Evolutionary conservation across 164 flowering plant species (phyloP).

Genomic region (Aristolochia contorta): DNA sequence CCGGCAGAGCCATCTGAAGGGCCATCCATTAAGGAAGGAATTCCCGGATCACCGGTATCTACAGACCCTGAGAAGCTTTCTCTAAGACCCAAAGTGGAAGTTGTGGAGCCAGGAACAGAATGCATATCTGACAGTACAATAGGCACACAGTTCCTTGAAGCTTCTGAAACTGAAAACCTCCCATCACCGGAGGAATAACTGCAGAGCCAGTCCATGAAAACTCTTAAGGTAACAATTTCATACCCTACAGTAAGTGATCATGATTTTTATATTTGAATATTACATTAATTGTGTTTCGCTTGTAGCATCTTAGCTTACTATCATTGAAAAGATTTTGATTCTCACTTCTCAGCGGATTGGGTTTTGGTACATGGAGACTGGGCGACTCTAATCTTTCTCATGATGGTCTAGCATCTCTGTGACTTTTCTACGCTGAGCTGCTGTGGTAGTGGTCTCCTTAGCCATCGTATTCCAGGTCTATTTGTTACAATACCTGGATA

Average conservation of each 20-base stretch:
- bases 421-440: no score
- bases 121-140: constrained; percentile 17
- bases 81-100: constrained; percentile 13
- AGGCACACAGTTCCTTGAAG: constrained; percentile 14
- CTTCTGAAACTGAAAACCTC: constrained; percentile 17
- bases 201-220: constrained; percentile 17
- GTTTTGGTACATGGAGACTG: constrained; percentile 3
- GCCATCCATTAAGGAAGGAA: constrained; percentile 15
- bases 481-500: no score
- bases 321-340: constrained; percentile 30
- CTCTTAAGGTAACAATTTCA: constrained; percentile 17
- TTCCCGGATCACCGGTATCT: constrained; percentile 38
- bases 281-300: not conserved
- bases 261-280: not conserved
- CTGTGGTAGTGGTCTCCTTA: no score
- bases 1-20: constrained; percentile 35
- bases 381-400: no score
- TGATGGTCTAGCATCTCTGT: no score
- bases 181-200: constrained; percentile 11
- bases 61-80: constrained; percentile 16
- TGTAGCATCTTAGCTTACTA: constrained; percentile 24
- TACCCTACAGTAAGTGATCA: constrained; percentile 21
- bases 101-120: constrained; percentile 13
- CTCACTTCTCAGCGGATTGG: constrained; percentile 39
- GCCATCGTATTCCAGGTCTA: no score